Conservation (phyloP, 352 stramenopile species). For the Aphanomyces invadans region DNA sequence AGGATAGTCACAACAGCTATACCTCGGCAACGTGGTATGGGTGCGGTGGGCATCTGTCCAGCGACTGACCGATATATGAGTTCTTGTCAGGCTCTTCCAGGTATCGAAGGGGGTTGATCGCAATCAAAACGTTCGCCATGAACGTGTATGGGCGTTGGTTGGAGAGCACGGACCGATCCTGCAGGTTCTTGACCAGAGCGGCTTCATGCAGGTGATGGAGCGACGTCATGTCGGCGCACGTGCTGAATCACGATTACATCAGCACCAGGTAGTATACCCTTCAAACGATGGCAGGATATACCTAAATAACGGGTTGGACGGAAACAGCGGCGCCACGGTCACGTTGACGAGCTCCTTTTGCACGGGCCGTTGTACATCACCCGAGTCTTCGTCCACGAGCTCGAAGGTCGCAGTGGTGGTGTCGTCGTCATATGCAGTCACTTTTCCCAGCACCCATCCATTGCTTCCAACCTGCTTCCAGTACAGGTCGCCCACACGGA, state of each 20-base stretch:
- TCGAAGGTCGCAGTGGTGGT: slow-evolving; percentile 40
- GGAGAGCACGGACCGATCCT: slow-evolving; percentile 23
- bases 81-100: slow-evolving; percentile 49
- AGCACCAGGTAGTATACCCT: too few relatives aligned
- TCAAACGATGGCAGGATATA: slow-evolving; percentile 22
- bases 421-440: slow-evolving; percentile 39
- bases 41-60: slow-evolving; percentile 26
- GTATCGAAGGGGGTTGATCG: slow-evolving; percentile 28
- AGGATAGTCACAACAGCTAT: neutral
- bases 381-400: slow-evolving; percentile 54
- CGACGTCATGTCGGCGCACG: slow-evolving; percentile 75
- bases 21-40: slow-evolving; percentile 27
- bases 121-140: slow-evolving; percentile 28
- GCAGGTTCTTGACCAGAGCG: slow-evolving; percentile 26
- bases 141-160: slow-evolving; percentile 28
- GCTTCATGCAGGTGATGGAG: slow-evolving; percentile 52
- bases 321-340: slow-evolving; percentile 41
- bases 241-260: slow-evolving; percentile 28
- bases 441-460: slow-evolving; percentile 61
- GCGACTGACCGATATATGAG: slow-evolving; percentile 14
- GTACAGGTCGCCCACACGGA: slow-evolving; percentile 72
- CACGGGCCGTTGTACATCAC: slow-evolving; percentile 31
- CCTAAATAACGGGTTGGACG: slow-evolving; percentile 64
- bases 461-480: slow-evolving; percentile 62
- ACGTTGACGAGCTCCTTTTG: slow-evolving; percentile 38